Evolutionary conservation across 106 monocot species (phyloP).

Genomic region (Acorus gramineus): DNA sequence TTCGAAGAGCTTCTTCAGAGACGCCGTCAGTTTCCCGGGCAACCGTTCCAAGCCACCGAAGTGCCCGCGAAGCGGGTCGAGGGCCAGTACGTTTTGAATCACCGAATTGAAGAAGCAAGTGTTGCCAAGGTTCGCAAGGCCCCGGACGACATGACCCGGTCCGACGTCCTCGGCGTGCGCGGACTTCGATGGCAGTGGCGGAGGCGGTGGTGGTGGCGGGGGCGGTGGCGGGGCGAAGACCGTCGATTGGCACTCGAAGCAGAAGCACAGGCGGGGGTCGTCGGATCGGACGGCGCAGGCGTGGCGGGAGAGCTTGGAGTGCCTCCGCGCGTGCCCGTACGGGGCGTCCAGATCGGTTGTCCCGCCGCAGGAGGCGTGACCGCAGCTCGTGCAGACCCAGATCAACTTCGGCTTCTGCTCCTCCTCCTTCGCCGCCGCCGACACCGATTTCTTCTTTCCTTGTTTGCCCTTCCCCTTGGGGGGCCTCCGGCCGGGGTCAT

Average conservation of each 20-base stretch:
- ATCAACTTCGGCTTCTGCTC: slow-evolving; percentile 10
- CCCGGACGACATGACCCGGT: slow-evolving; percentile 32
- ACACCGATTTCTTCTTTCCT: slow-evolving; percentile 49
- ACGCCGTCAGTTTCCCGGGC: slow-evolving; percentile 48
- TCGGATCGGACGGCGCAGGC: slow-evolving; percentile 36
- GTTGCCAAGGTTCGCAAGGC: slow-evolving; percentile 63
- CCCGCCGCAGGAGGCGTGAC: slow-evolving; percentile 56
- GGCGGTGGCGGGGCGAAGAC: slow-evolving; percentile 7
- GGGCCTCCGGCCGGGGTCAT: slow-evolving; percentile 23
- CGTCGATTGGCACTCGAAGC: slow-evolving; percentile 51
- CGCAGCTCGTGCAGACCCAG: slow-evolving; percentile 88
- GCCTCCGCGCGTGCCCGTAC: slow-evolving; percentile 71
- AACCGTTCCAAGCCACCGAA: slow-evolving; percentile 24
- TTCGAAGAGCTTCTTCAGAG: slow-evolving; percentile 54
- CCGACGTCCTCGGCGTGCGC: too few relatives aligned
- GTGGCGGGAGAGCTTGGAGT: slow-evolving; percentile 65
- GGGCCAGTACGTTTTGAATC: slow-evolving; percentile 50
- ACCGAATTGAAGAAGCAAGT: slow-evolving; percentile 67
- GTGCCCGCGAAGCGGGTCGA: slow-evolving; percentile 32
- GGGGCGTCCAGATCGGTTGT: slow-evolving; percentile 37
- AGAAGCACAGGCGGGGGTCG: slow-evolving; percentile 43
- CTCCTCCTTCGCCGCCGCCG: slow-evolving; percentile 9
- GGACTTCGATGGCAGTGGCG: too few relatives aligned
- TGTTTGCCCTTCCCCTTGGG: slow-evolving; percentile 41
- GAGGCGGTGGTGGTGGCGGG: too few relatives aligned